These are phyloP conservation scores for Chlorella variabilis DNA, from an alignment of 163 green algal genomes.

Conservation along the genomic window DNA sequence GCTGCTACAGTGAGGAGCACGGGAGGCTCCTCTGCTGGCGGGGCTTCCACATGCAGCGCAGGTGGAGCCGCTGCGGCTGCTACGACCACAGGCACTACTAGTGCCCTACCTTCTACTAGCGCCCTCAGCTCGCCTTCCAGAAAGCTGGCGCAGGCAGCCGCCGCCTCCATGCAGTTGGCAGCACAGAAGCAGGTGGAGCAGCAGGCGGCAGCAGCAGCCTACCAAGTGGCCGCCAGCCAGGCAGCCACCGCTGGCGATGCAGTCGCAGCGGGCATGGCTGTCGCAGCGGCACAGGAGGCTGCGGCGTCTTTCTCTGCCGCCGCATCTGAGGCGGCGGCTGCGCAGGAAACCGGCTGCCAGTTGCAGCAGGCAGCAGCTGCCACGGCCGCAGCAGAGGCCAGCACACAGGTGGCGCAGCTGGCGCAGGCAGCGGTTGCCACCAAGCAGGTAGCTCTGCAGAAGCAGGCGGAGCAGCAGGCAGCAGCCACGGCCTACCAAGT, in stretches of 20 bases:
- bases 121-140: neutral
- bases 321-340: neutral
- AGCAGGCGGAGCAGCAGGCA: conserved; percentile 20
- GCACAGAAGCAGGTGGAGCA: conserved; percentile 8
- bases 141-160: conserved; percentile 32
- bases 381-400: neutral
- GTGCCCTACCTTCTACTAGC: too few relatives aligned
- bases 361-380: conserved; percentile 6
- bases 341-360: neutral
- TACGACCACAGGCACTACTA: too few relatives aligned
- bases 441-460: neutral
- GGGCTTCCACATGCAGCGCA: too few relatives aligned
- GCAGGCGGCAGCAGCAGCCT: neutral
- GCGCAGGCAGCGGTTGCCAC: neutral
- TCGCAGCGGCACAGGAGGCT: neutral
- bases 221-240: neutral
- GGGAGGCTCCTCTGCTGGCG: neutral
- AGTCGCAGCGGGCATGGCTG: neutral
- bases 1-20: neutral
- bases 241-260: neutral
- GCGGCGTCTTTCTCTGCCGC: neutral
- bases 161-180: neutral
- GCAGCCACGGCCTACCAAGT: conserved; percentile 1
- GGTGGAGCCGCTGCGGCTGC: too few relatives aligned
- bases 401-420: neutral